Conservation (phyloP, 2,329 filamentous ascomycete genomes). For the Parasarocladium wereldwijsianum region DNA sequence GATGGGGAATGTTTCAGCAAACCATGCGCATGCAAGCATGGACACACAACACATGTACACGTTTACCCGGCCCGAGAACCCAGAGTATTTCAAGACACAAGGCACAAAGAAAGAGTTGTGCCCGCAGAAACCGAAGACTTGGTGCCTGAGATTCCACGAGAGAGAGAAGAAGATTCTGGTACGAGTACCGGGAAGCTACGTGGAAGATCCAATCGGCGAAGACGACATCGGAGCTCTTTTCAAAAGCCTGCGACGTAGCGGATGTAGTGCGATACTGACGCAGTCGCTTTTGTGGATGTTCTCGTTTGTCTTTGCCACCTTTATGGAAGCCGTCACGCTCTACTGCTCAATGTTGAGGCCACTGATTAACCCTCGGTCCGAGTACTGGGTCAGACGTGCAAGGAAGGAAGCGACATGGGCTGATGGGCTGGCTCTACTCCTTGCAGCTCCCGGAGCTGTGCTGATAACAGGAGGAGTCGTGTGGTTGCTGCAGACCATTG, state of each 20-base stretch:
- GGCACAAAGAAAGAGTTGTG: neutral
- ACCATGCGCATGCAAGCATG: too few relatives aligned
- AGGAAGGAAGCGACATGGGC: conserved; percentile 10
- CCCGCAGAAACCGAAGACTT: neutral
- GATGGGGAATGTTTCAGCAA: too few relatives aligned
- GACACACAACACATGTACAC: too few relatives aligned
- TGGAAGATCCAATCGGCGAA: conserved; percentile 10
- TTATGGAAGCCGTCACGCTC: conserved; percentile 9
- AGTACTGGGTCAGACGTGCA: conserved; percentile 16
- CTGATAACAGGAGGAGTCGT: conserved; percentile 10
- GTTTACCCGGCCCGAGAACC: neutral
- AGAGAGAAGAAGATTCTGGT: conserved; percentile 5
- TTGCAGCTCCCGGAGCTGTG: conserved; percentile 14
- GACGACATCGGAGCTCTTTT: conserved; percentile 17
- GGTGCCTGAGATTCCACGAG: neutral
- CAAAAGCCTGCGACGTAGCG: conserved; percentile 3
- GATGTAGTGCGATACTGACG: neutral
- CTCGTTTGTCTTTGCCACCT: neutral
- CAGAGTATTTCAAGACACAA: neutral
- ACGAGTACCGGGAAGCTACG: conserved; percentile 15
- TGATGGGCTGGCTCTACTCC: conserved; percentile 12
- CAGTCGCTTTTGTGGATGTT: neutral
- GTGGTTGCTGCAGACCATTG: conserved; percentile 11
- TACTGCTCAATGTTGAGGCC: conserved; percentile 23
- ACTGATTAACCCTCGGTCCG: conserved; percentile 22